Conservation (phyloP, 2,329 filamentous ascomycete genomes). For the Ophiostoma novo-ulmi region DNA sequence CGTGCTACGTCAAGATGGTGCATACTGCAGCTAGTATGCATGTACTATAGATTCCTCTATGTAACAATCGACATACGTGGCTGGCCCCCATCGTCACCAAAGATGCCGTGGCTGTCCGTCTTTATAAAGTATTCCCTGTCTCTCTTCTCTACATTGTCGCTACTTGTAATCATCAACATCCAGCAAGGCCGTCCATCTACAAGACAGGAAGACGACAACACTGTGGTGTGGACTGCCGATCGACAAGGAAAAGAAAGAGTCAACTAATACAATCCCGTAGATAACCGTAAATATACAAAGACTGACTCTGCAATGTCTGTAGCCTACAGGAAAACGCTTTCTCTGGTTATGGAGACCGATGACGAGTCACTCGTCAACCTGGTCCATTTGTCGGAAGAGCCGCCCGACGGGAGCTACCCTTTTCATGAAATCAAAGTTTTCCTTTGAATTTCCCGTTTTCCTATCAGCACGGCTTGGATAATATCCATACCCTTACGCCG, state of each 20-base stretch:
- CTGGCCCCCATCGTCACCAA: not conserved
- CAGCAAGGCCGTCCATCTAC: not conserved
- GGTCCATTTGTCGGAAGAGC: not conserved
- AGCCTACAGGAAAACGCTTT: not conserved
- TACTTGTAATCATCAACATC: not conserved
- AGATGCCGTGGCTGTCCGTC: not conserved
- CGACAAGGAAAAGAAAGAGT: not conserved
- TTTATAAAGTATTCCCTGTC: not conserved
- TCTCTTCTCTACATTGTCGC: too few relatives aligned
- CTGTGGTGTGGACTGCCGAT: too few relatives aligned
- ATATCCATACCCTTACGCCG: not conserved
- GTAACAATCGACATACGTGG: not conserved
- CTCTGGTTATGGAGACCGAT: constrained; percentile 3
- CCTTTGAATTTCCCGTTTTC: too few relatives aligned
- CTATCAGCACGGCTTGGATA: not conserved
- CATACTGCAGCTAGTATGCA: not conserved
- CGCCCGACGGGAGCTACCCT: constrained; percentile 4
- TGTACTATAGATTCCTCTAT: not conserved
- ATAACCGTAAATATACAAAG: too few relatives aligned
- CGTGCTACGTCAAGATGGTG: not conserved
- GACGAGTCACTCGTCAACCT: not conserved
- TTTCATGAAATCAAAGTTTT: not conserved
- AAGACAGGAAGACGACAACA: not conserved
- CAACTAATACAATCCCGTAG: too few relatives aligned
- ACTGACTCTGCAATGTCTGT: not conserved